Conservation (phyloP, 805 yeast species). For the Metschnikowia gruessii region DNA sequence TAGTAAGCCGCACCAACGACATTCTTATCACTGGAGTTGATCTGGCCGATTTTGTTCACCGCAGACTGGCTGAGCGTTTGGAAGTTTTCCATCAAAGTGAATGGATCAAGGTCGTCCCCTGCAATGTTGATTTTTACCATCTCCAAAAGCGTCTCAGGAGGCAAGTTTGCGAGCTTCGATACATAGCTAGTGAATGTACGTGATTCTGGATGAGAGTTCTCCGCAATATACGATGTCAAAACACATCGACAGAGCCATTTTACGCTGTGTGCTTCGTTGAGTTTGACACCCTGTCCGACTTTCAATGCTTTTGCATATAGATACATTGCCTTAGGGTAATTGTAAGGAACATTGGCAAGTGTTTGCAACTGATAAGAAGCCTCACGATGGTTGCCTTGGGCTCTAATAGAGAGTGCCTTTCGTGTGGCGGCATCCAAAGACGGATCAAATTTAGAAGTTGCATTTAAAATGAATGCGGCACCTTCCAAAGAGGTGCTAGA, state of each 20-base stretch:
- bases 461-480: conserved; percentile 7
- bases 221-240: conserved; percentile 20
- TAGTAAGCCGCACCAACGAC: conserved; percentile 50
- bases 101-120: conserved; percentile 27
- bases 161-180: conserved; percentile 26
- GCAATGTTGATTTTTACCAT: conserved; percentile 26
- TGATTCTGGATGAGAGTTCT: conserved; percentile 9
- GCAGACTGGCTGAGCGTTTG: conserved; percentile 24
- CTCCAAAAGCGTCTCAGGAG: conserved; percentile 29
- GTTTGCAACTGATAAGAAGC: conserved; percentile 65
- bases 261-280: conserved; percentile 52
- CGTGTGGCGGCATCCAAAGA: conserved; percentile 36
- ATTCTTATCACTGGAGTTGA: conserved; percentile 37
- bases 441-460: conserved; percentile 18
- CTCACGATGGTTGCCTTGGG: conserved; percentile 59
- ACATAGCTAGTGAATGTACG: conserved; percentile 19
- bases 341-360: conserved; percentile 60
- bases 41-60: conserved; percentile 26
- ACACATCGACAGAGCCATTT: conserved; percentile 57
- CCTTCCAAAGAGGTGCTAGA: conserved; percentile 9
- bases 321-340: conserved; percentile 58
- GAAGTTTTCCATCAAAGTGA: conserved; percentile 24
- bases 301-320: conserved; percentile 65
- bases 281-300: conserved; percentile 65
- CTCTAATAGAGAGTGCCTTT: conserved; percentile 49